phyloP scores from a whole-genome alignment of 768 basidiomycete genomes.

The Pleurotus sapidus region DNA sequence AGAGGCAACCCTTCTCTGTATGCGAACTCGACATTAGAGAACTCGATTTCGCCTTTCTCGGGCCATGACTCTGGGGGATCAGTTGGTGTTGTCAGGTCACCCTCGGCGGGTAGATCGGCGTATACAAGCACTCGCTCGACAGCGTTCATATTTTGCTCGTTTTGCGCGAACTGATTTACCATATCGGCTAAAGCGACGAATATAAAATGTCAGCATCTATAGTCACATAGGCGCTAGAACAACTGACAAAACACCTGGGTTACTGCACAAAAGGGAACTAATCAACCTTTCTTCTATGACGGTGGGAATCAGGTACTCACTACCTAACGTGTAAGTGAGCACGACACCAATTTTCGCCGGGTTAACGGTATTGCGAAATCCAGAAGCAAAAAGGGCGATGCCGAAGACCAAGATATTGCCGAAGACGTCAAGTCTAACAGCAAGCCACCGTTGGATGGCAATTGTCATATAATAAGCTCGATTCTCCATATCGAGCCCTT shows the following conservation, averaged over 20 bases:
- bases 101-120: constrained; percentile 57
- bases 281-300: background rate
- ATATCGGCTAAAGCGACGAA: constrained; percentile 41
- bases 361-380: constrained; percentile 50
- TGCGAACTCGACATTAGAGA: constrained; percentile 48
- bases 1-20: constrained; percentile 65
- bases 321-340: constrained; percentile 48
- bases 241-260: constrained; percentile 50
- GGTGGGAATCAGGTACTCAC: constrained; percentile 27
- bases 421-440: constrained; percentile 60
- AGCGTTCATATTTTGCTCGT: constrained; percentile 71
- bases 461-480: constrained; percentile 64
- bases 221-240: background rate
- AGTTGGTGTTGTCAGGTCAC: constrained; percentile 31
- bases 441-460: constrained; percentile 63
- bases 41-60: constrained; percentile 47
- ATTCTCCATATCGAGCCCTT: constrained; percentile 55
- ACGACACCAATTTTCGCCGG: constrained; percentile 64
- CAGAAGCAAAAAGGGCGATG: constrained; percentile 66
- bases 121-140: constrained; percentile 71
- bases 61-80: constrained; percentile 53
- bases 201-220: background rate
- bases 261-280: constrained; percentile 25
- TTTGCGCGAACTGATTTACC: constrained; percentile 53
- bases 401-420: constrained; percentile 64